Evolutionary conservation across 106 monocot genomes (phyloP), one percentile per base, ranked within the genome.

Genomic region (Acorus calamus): DNA sequence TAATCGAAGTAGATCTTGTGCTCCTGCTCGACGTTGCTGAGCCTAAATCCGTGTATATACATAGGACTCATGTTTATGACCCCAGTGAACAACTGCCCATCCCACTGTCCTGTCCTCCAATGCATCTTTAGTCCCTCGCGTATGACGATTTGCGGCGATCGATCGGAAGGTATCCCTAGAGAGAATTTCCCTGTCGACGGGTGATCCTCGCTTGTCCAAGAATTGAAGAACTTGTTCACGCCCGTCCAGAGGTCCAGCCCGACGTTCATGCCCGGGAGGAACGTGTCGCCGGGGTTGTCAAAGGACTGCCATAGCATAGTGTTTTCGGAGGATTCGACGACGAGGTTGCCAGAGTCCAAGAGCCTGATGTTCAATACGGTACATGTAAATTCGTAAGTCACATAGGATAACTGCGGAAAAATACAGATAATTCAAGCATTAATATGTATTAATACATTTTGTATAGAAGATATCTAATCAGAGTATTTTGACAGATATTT

Each of bases 91-190:
- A 10, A 54, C 11, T 63, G 60, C 11, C 79, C 81, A 52, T 74
- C 69, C 81, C 80, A 92, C 49, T 76, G 74, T 12, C 91, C 91
- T 6, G 91, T 76, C 58, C 91, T 49, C 88, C 88, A 80, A 66
- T 73, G 46, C 6, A 60, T 74, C 58, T 7, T 11, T 4, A 12
- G 5, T 11, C 69, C 69, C 10, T 69, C 47, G 80, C 80, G 83
- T 8, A 84, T 70, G 54, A 76, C 73, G 43, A 79, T n/a, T 60
- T 84, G 84, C n/a, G 63, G 76, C 47, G 84, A 84, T 0, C 64
- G 70, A 6, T 0, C 2, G 0, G 82, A 80, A 12, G 80, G 74
- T 3, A 88, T 58, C 11, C 88, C 83, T 2, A 84, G 48, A 2
- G 83, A 53, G 62, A 71, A 84, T 11, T 65, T 66, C 14, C 88